Conservation (phyloP, 306 rosid species). For the Begonia peltatifolia region DNA sequence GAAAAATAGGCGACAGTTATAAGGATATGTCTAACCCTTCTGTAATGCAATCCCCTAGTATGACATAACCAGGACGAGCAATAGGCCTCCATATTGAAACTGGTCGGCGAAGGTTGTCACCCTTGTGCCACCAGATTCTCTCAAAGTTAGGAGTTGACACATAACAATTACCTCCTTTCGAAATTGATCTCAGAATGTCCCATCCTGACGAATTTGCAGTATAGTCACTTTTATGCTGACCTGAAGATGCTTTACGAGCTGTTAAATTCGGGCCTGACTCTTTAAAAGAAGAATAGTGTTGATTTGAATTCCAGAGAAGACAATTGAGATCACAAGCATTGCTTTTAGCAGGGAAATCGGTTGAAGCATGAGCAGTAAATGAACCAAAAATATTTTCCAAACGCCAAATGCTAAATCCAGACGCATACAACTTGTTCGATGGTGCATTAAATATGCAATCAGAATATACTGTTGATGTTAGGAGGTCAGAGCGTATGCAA, state of each 20-base stretch:
- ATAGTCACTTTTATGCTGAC: constrained; percentile 32
- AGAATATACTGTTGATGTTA: constrained; percentile 54
- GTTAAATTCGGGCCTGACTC: constrained; percentile 30
- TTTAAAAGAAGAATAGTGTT: constrained; percentile 25
- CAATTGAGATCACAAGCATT: constrained; percentile 56
- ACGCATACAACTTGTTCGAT: constrained; percentile 30
- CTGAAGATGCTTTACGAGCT: constrained; percentile 26
- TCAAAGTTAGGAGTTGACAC: constrained; percentile 85
- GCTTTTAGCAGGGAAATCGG: constrained; percentile 34
- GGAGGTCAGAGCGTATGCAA: constrained; percentile 84
- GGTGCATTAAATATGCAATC: constrained; percentile 53
- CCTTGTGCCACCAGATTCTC: constrained; percentile 99
- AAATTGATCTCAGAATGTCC: constrained; percentile 67
- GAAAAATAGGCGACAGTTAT: constrained; percentile 2
- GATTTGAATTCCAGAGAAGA: constrained; percentile 62
- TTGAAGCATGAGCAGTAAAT: constrained; percentile 62
- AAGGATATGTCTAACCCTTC: constrained; percentile 66
- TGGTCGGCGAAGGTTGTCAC: constrained; percentile 61
- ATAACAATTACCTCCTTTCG: constrained; percentile 55
- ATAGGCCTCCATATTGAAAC: constrained; percentile 94
- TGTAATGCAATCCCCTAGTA: constrained; percentile 84
- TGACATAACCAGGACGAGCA: constrained; percentile 59
- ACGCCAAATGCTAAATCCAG: constrained; percentile 93
- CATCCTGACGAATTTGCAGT: constrained; percentile 58
- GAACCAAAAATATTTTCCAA: constrained; percentile 78